Percentiles rank a stretch among this genome's conserved stretches.
These are phyloP conservation scores for Helianthus tuberosus DNA, from an alignment of 129 eudicot species.

Conservation along the genomic window DNA sequence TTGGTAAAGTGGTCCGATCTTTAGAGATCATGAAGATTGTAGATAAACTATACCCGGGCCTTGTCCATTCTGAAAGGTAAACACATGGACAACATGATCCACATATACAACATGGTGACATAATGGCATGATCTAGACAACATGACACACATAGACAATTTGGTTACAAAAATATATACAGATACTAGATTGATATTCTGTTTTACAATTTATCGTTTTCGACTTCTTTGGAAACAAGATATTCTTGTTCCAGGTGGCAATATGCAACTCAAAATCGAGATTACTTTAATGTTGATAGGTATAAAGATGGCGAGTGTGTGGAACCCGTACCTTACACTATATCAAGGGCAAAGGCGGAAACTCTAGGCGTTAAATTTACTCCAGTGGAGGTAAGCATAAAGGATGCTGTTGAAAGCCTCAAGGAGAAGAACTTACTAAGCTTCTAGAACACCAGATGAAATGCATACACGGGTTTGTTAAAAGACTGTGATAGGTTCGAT, in stretches of 20 bases:
- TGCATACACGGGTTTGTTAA: not conserved
- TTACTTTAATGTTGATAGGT: constrained; percentile 18
- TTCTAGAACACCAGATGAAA: constrained; percentile 15
- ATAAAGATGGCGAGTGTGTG: constrained; percentile 27
- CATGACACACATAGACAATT: too few species aligned
- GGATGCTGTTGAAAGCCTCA: constrained; percentile 48
- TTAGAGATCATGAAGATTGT: constrained; percentile 34
- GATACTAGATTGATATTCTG: too few species aligned
- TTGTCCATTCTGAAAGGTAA: constrained; percentile 38
- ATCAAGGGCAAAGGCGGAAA: constrained; percentile 38
- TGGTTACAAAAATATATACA: too few species aligned
- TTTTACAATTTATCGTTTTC: too few species aligned
- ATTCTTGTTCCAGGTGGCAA: constrained; percentile 2
- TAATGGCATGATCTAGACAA: too few species aligned
- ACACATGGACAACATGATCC: too few species aligned
- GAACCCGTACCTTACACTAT: constrained; percentile 22
- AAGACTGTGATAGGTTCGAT: not conserved
- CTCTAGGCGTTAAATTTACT: constrained; percentile 43
- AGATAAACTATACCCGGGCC: constrained; percentile 45
- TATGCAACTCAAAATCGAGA: constrained; percentile 7
- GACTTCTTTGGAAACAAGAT: too few species aligned
- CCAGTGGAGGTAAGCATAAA: constrained; percentile 42
- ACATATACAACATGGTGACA: too few species aligned
- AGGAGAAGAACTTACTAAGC: constrained; percentile 34
- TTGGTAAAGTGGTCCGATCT: constrained; percentile 24